Conservation (phyloP, 495 filamentous ascomycete genomes). For the Penicillium coprophilum region DNA sequence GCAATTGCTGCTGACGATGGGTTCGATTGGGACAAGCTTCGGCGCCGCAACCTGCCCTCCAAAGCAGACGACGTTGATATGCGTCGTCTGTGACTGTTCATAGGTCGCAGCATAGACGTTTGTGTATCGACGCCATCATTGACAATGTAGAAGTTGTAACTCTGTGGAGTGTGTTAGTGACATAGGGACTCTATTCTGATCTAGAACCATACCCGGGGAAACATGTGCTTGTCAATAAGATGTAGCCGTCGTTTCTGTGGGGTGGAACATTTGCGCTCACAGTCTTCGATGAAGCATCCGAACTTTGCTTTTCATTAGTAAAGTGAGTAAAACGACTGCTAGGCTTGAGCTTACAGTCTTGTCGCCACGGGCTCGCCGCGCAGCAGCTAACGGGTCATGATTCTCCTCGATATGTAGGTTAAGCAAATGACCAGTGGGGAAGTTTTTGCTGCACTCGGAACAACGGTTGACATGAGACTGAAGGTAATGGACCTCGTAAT, state of each 20-base stretch:
- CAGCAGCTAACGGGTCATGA: constrained; percentile 75
- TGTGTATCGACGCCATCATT: constrained; percentile 85
- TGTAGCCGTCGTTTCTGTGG: constrained; percentile 83
- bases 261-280: constrained; percentile 80
- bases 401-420: constrained; percentile 87
- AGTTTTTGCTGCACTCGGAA: constrained; percentile 74
- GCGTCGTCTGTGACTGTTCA: constrained; percentile 47
- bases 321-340: not conserved
- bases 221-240: constrained; percentile 91
- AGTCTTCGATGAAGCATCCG: constrained; percentile 84
- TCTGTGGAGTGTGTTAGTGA: constrained; percentile 36
- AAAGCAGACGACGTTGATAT: constrained; percentile 44
- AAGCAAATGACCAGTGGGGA: constrained; percentile 69
- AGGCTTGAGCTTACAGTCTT: constrained; percentile 67
- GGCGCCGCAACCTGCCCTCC: constrained; percentile 41
- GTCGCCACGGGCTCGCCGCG: constrained; percentile 74
- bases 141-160: constrained; percentile 87
- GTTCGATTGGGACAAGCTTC: constrained; percentile 38
- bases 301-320: constrained; percentile 51
- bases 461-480: constrained; percentile 84
- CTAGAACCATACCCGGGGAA: constrained; percentile 59
- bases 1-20: constrained; percentile 2
- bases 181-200: not conserved
- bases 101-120: constrained; percentile 66
- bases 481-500: constrained; percentile 85